These are phyloP conservation scores for Xerocomellus dryophilus DNA, from an alignment of 768 basidiomycete species.

Conservation along the genomic window DNA sequence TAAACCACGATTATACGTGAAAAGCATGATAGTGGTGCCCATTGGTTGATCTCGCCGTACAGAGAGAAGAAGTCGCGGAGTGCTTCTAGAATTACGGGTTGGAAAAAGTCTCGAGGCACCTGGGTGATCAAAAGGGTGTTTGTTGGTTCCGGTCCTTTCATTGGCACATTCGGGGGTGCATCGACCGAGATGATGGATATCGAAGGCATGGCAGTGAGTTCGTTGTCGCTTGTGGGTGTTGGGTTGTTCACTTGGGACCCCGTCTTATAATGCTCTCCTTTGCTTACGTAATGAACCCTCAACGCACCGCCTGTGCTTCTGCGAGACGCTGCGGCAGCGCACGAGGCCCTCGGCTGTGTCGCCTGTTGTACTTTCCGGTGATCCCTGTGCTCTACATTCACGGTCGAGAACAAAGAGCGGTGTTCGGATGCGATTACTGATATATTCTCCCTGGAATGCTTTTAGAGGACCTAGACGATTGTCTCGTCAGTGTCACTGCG, in stretches of 20 bases:
- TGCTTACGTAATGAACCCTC: conserved; percentile 22
- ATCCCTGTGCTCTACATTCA: conserved; percentile 9
- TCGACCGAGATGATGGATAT: conserved; percentile 28
- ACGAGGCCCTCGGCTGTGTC: conserved; percentile 26
- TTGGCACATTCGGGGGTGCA: not conserved
- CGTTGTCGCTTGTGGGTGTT: conserved; percentile 5
- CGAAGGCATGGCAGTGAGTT: conserved; percentile 22
- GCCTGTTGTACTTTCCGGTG: conserved; percentile 3
- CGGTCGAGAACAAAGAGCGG: conserved; percentile 5
- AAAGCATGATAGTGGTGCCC: conserved; percentile 85
- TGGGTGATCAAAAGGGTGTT: conserved; percentile 85
- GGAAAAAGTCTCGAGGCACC: conserved; percentile 76
- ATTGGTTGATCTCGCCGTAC: conserved; percentile 83
- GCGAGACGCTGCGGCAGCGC: conserved; percentile 2
- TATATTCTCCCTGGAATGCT: conserved; percentile 16
- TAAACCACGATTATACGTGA: conserved; percentile 83
- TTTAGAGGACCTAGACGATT: not conserved
- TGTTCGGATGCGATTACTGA: conserved; percentile 1
- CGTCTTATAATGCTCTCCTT: conserved; percentile 4
- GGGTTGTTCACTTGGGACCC: not conserved
- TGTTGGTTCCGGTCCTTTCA: conserved; percentile 38
- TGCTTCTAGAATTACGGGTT: conserved; percentile 60
- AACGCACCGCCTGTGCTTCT: conserved; percentile 2
- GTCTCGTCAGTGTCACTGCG: not conserved
- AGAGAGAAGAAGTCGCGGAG: conserved; percentile 68